Evolutionary conservation across 768 basidiomycete species (phyloP), one percentile per base, ranked within the genome.

Genomic region (Suillus variegatus): DNA sequence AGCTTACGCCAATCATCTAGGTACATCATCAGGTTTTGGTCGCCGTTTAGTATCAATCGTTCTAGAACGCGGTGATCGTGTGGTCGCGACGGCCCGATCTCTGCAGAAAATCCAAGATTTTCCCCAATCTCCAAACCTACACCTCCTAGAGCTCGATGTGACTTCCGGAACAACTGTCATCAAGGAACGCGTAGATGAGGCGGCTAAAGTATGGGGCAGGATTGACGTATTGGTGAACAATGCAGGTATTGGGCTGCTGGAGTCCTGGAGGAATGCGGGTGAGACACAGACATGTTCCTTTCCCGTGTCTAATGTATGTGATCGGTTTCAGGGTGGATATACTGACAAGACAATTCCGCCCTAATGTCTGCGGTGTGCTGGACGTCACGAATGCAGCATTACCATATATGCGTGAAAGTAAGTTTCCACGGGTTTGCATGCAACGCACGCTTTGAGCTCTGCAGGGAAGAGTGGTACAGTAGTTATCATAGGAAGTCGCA

Each of bases 211-310:
- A 36, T 88, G 86, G 83, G 86, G 85, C 6, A 74, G 77, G 12
- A 81, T 89, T 65, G 86, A 89, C 67, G 83, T 89, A 1, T 69
- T 90, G 36, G 86, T 90, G 43, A 89, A 90, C 65, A 90, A 90
- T 67, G 89, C 88, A 28, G 89, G 86, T 69, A 64, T 72, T 63
- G 82, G 83, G 0, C 62, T 78, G 46, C 79, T 81, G 4, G 80
- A 10, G 67, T 88, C 3, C 51, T 86, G 13, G 88, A 90, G 74
- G 88, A 89, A 73, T 82, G 80, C 68, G 84, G 86, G 86, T 88
- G 67, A 55, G 82, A 75, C 62, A 43, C 47, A 41, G 22, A 25
- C 40, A 44, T 38, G 51, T 35, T 20, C 25, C 16, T 35, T 13
- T 22, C 28, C 22, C 32, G 54, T 57, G 12, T 32, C 61, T 55